Evolutionary conservation across 2,329 filamentous ascomycete genomes (phyloP), one percentile per base, ranked within the genome.

Genomic region (Ophiostoma pallidulum): DNA sequence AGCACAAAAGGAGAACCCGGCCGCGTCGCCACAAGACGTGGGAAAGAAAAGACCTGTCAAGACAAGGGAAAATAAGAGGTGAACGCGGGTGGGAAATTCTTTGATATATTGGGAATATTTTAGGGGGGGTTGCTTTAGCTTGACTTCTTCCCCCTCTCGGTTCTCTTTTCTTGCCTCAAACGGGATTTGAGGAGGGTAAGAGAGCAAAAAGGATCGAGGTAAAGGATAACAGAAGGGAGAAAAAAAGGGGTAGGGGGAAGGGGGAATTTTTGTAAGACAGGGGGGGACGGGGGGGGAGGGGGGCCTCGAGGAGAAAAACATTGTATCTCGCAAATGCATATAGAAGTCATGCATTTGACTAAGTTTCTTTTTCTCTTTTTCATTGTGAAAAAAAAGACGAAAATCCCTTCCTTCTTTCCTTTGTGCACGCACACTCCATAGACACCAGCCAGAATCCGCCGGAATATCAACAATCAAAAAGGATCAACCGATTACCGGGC

Each of bases 371-470:
- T 48, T 45, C 40, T 41, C 24, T 47, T 40, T 40, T 41, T 37
- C 38, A 35, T 19, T 39, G 38, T 22, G 48, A 41, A 48, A 50
- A 47, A 49, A 48, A 51, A 24, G 9, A 44, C 45, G 33, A 45
- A 42, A 38, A 45, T 50, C 49, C 50, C 50, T 49, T 49, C 47
- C 50, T 49, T 68, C 73, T 67, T 75, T 75, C 73, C 73, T 67
- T 66, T 72, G 73, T 74, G 63, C 68, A 77, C 75, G 77, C 75
- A 74, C 69, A 78, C 75, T 78, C 75, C 75, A 66, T 71, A 77
- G 74, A 79, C 75, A 78, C 75, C 75, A 70, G 67, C 53, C 53
- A 48, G 53, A 45, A 68, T 72, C 69, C 66, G 67, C 73, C 67
- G 65, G 60, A 63, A 63, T 55, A 58, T 64, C 63, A 64, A 64